Percentiles rank a stretch among this genome's conserved stretches.
Evolutionary conservation across 139 green algal genomes (phyloP).

Genomic region (Auxenochlorella pyrenoidosa): DNA sequence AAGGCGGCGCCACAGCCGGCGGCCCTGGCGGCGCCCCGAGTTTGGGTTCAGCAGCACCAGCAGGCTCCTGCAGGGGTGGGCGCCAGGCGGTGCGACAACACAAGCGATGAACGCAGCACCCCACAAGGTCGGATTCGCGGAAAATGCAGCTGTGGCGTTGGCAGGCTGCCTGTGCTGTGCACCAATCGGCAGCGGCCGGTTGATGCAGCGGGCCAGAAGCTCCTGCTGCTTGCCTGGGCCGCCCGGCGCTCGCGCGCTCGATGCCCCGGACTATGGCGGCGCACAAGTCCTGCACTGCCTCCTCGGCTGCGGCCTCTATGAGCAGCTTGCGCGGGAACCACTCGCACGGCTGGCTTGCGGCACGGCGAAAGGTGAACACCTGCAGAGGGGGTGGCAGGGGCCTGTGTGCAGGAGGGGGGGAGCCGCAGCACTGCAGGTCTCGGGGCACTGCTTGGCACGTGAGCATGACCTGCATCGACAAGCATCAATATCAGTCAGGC

Average conservation of each 20-base stretch:
- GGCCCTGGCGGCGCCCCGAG: slow-evolving; percentile 58
- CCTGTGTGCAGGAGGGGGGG: too few species aligned
- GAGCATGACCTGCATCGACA: too few species aligned
- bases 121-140: too few species aligned
- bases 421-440: too few species aligned
- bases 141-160: too few species aligned
- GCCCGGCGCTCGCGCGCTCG: not conserved
- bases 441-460: too few species aligned
- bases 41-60: slow-evolving; percentile 89
- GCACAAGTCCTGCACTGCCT: not conserved
- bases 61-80: slow-evolving; percentile 40
- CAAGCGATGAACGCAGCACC: not conserved
- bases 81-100: not conserved
- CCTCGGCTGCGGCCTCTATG: slow-evolving; percentile 20
- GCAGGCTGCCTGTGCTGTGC: too few species aligned
- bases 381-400: not conserved
- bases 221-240: not conserved
- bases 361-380: slow-evolving; percentile 31
- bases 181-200: too few species aligned
- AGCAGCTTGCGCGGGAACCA: slow-evolving; percentile 23
- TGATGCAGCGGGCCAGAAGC: too few species aligned
- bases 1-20: slow-evolving; percentile 58
- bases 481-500: too few species aligned
- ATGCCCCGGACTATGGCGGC: slow-evolving; percentile 19
- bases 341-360: not conserved